Evolutionary conservation across 768 basidiomycete genomes (phyloP), one percentile per base, ranked within the genome.

Genomic region (Rhizopogon sp.): DNA sequence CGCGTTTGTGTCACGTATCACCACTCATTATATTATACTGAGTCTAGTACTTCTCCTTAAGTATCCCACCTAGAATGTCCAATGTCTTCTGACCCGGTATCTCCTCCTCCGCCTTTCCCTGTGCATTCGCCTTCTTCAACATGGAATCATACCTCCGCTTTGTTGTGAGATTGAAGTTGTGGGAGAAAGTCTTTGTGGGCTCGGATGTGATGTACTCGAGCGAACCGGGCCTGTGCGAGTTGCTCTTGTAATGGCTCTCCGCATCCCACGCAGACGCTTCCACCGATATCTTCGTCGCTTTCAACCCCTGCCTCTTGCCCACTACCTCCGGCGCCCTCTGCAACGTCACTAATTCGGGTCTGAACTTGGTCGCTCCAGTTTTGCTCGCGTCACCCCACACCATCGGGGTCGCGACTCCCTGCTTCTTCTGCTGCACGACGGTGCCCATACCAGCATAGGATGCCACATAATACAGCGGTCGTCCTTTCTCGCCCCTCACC

Each of bases 161-260:
- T 16, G 20, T 8, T 22, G 8, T 25, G 20, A 6, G 37, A 31
- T 44, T 39, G 50, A 16, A 3, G 39, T 35, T 28, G 29, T 31
- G 41, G 35, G 29, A 13, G 45, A 50, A 45, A 45, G 28, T 9
- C 13, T n/a, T 50, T 14, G 59, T 56, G 0, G 69, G 64, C 40
- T 68, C 68, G 35, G 68, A 64, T 16, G 67, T 51, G 25, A 78
- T 73, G 65, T 84, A 85, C 41, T 76, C 74, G 41, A 55, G 66
- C 47, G 77, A 77, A 7, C 84, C 83, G n/a, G 78, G 78, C 2
- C 58, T 54, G 58, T 79, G 68, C 0, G 79, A 75, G 59, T 84
- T 84, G 44, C 66, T 66, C 59, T 62, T 66, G 28, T 44, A 59
- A 61, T 74, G 75, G 16, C 68, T 63, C 42, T 63, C 55, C 33